These are phyloP conservation scores for Tylopilus balloui DNA, from an alignment of 768 basidiomycete species.

Conservation along the genomic window DNA sequence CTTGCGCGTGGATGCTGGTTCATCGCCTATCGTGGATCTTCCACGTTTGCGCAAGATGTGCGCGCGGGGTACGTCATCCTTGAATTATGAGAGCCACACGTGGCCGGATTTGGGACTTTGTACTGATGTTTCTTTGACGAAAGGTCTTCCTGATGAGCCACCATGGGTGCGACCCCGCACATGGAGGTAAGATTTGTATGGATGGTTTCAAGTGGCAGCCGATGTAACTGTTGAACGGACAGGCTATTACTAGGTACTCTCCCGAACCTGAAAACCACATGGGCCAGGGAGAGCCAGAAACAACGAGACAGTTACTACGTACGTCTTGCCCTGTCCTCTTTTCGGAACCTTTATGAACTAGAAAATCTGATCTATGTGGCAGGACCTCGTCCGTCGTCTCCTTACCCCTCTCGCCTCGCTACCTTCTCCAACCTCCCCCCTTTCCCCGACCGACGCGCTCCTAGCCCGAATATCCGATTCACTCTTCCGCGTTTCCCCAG, in stretches of 20 bases:
- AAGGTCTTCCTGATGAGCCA: conserved; percentile 73
- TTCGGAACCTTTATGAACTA: background rate
- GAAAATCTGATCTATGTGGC: conserved; percentile 12
- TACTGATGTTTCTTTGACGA: conserved; percentile 2
- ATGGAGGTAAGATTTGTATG: conserved; percentile 58
- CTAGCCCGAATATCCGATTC: conserved; percentile 51
- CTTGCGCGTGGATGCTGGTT: conserved; percentile 41
- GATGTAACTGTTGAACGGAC: conserved; percentile 1
- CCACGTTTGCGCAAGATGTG: conserved; percentile 52
- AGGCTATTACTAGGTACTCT: conserved; percentile 65
- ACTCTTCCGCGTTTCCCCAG: conserved; percentile 49
- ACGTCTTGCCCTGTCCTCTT: conserved; percentile 20
- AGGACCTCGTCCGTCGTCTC: conserved; percentile 69
- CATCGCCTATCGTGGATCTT: conserved; percentile 52
- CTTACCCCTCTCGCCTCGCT: conserved; percentile 48
- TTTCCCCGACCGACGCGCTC: conserved; percentile 41
- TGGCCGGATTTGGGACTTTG: background rate
- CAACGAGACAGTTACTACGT: conserved; percentile 75
- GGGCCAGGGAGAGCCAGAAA: conserved; percentile 53
- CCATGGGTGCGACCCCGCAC: conserved; percentile 70
- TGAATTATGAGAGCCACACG: background rate
- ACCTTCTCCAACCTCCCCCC: conserved; percentile 39
- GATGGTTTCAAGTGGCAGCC: background rate
- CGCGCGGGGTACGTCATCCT: conserved; percentile 46
- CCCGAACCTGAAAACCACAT: conserved; percentile 50